Evolutionary conservation across 352 stramenopile species (phyloP).

Genomic region (Pythium utonaiense): DNA sequence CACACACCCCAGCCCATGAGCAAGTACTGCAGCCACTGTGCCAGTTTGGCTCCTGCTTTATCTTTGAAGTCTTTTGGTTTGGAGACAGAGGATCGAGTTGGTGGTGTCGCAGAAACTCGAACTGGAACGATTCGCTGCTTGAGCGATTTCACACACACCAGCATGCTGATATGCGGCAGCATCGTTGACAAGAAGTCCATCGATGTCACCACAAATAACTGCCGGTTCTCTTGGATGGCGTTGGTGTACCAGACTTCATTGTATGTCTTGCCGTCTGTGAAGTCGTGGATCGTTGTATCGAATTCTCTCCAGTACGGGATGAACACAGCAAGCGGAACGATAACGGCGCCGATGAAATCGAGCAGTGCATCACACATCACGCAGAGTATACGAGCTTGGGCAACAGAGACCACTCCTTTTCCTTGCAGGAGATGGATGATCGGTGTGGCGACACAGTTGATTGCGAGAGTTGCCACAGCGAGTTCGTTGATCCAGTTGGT

Average conservation of each 20-base stretch:
- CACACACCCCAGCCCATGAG: neutral
- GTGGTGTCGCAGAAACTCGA: neutral
- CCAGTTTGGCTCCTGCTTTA: neutral
- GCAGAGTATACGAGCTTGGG: neutral
- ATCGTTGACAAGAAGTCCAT: constrained; percentile 10
- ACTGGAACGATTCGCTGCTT: neutral
- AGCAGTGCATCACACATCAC: constrained; percentile 5
- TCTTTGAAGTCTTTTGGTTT: neutral
- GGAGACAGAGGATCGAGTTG: neutral
- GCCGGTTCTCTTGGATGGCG: constrained; percentile 5
- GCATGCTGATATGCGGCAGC: constrained; percentile 10
- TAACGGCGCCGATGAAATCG: constrained; percentile 12
- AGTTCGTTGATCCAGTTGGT: constrained; percentile 15
- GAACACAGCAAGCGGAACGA: constrained; percentile 14
- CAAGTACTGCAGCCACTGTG: neutral
- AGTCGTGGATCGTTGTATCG: neutral
- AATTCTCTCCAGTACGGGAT: constrained; percentile 3
- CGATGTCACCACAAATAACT: constrained; percentile 9
- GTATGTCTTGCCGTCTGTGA: neutral
- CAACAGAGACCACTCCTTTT: neutral
- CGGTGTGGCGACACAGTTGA: constrained; percentile 16
- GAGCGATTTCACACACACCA: constrained; percentile 5
- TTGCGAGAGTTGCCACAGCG: constrained; percentile 1
- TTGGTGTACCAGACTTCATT: constrained; percentile 16
- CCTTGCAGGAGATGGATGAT: neutral